Base-by-base conservation (phyloP, 371 early-diverging fungal species). In the Umbelopsis sp. region DNA sequence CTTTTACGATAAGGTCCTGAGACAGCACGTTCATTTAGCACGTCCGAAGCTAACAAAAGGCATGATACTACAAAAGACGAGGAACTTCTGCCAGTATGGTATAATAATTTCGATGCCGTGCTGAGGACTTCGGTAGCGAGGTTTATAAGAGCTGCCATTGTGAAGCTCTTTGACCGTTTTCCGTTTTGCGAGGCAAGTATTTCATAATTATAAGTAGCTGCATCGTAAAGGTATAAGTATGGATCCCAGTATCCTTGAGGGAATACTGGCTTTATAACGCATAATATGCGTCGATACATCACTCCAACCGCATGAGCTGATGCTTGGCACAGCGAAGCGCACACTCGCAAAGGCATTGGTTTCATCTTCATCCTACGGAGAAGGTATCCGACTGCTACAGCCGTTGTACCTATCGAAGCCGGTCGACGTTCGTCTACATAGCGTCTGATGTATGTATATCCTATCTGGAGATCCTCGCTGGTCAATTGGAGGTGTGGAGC, bases 201-300 rank as follows among this genome's bases (percentile, higher is more conserved):
- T 3, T 57, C 18, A 14, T 35, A 57, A 16, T 10, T 10, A 4
- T 16, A 7, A 10, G 35, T 32, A 35, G 57, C 32, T 16, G 35
- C n/a, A 9, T 29, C 57, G 29, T 29, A 1, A 35, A 57, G 57
- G 32, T 18, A 29, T 18, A 35, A 8, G 18, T 11, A 12, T 7
- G 57, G 57, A 9, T 57, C 57, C 57, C 57, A 57, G 7, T 18
- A 57, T 7, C 48, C 48, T 18, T 48, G n/a, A 16, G 48, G 48
- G 16, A 48, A n/a, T 48, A 12, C 48, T 7, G 18, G 48, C 18
- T 48, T 48, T 8, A 48, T 0, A 20, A 48, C 18, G 6, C 3
- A 12, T 16, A 48, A 0, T 0, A 48, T 1, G 20, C 48, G 48
- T 16, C 20, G 16, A 48, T 48, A 48, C 18, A 12, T n/a, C 6